Evolutionary conservation across 139 green algal species (phyloP).

Genomic region (Chlorella sp.): DNA sequence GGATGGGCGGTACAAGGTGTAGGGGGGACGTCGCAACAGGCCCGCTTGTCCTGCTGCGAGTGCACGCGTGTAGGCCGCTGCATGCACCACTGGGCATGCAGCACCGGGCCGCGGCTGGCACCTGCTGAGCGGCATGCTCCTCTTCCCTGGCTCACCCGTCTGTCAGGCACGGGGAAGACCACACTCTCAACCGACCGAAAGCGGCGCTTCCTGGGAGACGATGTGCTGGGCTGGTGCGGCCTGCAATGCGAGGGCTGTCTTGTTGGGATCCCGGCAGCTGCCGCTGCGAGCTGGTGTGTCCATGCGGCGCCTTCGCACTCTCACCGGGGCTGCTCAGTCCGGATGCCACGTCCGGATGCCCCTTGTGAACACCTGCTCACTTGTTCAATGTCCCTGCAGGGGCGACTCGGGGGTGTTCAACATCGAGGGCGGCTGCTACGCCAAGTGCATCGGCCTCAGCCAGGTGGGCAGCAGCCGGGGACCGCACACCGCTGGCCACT

Average conservation of each 20-base stretch:
- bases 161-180: slow-evolving; percentile 81
- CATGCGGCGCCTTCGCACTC: no score
- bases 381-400: slow-evolving; percentile 13
- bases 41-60: not conserved
- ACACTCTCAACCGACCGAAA: slow-evolving; percentile 80
- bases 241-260: no score
- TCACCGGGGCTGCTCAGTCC: no score
- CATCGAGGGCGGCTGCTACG: slow-evolving; percentile 97
- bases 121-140: not conserved
- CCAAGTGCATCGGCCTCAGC: slow-evolving; percentile 91
- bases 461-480: slow-evolving; percentile 31
- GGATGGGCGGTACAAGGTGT: no score
- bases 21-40: no score
- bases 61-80: not conserved
- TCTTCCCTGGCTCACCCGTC: not conserved
- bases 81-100: no score
- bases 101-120: not conserved
- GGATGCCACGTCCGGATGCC: no score
- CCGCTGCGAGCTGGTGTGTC: no score
- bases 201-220: slow-evolving; percentile 90
- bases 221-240: slow-evolving; percentile 89
- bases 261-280: no score
- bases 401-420: slow-evolving; percentile 89
- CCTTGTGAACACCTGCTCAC: no score
- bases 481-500: no score